Evolutionary conservation across 148 eudicot genomes (phyloP).

Genomic region (Chenopodium formosanum): DNA sequence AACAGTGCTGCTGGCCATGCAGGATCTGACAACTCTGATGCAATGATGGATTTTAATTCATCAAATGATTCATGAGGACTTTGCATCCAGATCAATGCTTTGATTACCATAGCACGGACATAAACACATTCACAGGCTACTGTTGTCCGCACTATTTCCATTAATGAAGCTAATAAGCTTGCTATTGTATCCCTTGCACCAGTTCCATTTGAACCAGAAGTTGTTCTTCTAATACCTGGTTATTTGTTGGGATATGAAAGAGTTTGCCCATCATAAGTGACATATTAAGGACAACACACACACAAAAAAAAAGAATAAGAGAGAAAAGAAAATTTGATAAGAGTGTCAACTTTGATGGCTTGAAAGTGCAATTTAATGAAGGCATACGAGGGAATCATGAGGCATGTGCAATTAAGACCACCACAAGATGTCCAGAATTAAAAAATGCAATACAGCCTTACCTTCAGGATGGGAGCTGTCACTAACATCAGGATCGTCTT

Average conservation of each 20-base stretch:
- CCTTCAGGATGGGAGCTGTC: constrained; percentile 82
- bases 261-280: neutral
- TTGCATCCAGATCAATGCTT: constrained; percentile 99
- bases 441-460: constrained; percentile 22
- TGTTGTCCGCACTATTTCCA: constrained; percentile 99
- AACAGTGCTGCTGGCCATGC: constrained; percentile 90
- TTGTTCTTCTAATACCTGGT: constrained; percentile 55
- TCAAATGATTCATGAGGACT: constrained; percentile 95
- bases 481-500: constrained; percentile 64
- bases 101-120: constrained; percentile 95
- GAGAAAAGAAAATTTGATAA: too few species aligned
- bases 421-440: constrained; percentile 3
- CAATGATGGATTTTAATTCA: constrained; percentile 92
- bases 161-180: constrained; percentile 82
- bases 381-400: neutral
- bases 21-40: constrained; percentile 98
- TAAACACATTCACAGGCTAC: constrained; percentile 99
- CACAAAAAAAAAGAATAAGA: neutral
- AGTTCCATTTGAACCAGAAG: constrained; percentile 64
- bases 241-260: neutral
- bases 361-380: neutral
- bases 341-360: neutral
- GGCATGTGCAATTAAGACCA: constrained; percentile 1
- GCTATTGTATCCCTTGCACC: constrained; percentile 87
- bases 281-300: neutral